Conservation (phyloP, 2,329 filamentous ascomycete species). For the Chaetomiaceae sp. region DNA sequence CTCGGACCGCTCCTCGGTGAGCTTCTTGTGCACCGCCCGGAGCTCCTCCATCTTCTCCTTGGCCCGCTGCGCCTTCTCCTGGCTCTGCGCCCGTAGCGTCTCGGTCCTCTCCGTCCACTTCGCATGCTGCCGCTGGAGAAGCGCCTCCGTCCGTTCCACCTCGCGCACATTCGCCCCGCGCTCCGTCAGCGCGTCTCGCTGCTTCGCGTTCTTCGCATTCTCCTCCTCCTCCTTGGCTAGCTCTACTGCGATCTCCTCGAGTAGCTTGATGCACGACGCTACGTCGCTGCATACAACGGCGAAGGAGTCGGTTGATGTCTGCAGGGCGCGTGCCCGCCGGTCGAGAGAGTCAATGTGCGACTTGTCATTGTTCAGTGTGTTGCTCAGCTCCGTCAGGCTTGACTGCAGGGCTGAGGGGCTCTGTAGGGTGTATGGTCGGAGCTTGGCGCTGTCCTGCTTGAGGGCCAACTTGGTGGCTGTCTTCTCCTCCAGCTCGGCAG, state of each 20-base stretch:
- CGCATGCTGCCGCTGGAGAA: slow-evolving; percentile 76
- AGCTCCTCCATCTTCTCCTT: slow-evolving; percentile 89
- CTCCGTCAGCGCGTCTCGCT: slow-evolving; percentile 82
- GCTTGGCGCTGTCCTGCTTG: slow-evolving; percentile 80
- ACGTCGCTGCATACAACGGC: slow-evolving; percentile 80
- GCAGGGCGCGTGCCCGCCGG: slow-evolving; percentile 78
- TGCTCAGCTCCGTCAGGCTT: slow-evolving; percentile 74
- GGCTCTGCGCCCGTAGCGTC: slow-evolving; percentile 73
- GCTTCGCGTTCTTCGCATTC: slow-evolving; percentile 70
- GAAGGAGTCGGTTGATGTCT: slow-evolving; percentile 90
- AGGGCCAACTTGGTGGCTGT: slow-evolving; percentile 65
- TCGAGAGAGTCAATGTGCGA: slow-evolving; percentile 83
- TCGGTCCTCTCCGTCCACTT: slow-evolving; percentile 87
- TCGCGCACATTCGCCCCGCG: slow-evolving; percentile 85
- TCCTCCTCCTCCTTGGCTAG: slow-evolving; percentile 90
- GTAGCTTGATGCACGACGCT: slow-evolving; percentile 77
- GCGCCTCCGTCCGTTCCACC: slow-evolving; percentile 80
- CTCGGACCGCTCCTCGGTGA: slow-evolving; percentile 79
- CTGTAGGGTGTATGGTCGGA: slow-evolving; percentile 88
- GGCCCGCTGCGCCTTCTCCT: slow-evolving; percentile 74
- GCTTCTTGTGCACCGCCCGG: slow-evolving; percentile 68
- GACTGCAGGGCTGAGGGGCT: slow-evolving; percentile 80
- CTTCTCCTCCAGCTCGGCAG: slow-evolving; percentile 66
- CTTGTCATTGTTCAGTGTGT: slow-evolving; percentile 73
- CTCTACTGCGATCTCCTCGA: slow-evolving; percentile 83